These are phyloP conservation scores for Vitis cinerea DNA, from an alignment of 164 flowering plant species.

Conservation along the genomic window DNA sequence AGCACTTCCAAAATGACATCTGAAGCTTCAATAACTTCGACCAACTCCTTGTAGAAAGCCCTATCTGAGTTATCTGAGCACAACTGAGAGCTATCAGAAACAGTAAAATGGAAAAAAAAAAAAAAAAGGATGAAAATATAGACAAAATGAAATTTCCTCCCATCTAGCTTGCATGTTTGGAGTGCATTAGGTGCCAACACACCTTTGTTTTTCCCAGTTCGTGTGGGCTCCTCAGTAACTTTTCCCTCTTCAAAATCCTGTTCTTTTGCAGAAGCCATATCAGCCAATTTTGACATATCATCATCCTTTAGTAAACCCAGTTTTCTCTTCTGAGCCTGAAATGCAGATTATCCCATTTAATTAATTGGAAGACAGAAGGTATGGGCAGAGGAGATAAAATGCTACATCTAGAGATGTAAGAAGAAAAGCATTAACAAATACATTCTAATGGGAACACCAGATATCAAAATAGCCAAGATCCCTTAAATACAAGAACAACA, in stretches of 20 bases:
- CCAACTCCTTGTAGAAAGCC: conserved; percentile 90
- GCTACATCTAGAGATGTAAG: background rate
- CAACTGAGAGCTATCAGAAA: conserved; percentile 1
- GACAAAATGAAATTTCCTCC: background rate
- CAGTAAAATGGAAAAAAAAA: background rate
- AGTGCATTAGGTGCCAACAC: conserved; percentile 9
- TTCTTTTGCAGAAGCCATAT: conserved; percentile 14
- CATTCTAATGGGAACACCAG: no score
- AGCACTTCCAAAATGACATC: conserved; percentile 96
- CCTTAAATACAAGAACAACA: no score
- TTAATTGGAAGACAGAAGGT: background rate
- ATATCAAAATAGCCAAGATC: no score
- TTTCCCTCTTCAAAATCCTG: conserved; percentile 24
- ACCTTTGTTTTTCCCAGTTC: conserved; percentile 42
- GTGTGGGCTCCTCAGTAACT: conserved; percentile 15
- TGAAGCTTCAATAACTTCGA: conserved; percentile 86
- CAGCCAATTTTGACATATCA: conserved; percentile 26
- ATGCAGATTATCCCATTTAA: background rate
- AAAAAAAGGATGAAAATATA: background rate
- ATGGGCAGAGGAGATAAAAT: background rate
- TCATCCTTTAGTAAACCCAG: conserved; percentile 63
- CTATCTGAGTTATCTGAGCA: conserved; percentile 68
- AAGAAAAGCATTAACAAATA: no score
- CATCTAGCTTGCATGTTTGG: background rate
- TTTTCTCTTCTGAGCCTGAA: conserved; percentile 84